Percentiles rank a stretch among this genome's conserved stretches.
Evolutionary conservation across 148 eudicot species (phyloP).

Genomic region (Rhododendron henanense): DNA sequence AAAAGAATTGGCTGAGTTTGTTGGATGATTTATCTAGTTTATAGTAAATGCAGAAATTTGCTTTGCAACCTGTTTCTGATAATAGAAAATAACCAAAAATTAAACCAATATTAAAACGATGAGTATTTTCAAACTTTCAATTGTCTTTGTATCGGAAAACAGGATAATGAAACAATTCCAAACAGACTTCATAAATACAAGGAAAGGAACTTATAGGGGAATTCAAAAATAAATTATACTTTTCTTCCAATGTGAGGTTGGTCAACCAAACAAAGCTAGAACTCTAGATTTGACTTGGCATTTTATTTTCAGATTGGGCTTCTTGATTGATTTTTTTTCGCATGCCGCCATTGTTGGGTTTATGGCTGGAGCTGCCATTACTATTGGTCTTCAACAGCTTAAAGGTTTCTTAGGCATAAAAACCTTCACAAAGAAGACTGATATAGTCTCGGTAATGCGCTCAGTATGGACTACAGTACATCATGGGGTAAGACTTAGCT

Average conservation of each 20-base stretch:
- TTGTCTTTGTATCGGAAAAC: background rate
- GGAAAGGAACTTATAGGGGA: background rate
- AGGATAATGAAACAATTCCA: background rate
- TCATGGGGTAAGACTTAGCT: conserved; percentile 54
- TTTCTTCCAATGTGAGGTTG: background rate
- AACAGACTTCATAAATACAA: background rate
- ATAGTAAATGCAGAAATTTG: background rate
- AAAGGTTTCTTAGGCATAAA: conserved; percentile 77
- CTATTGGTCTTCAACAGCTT: conserved; percentile 86
- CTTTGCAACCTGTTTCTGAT: background rate
- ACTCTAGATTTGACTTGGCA: background rate
- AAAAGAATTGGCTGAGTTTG: background rate
- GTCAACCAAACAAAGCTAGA: background rate
- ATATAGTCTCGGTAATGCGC: conserved; percentile 63
- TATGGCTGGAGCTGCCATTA: conserved; percentile 92
- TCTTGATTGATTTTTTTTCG: conserved; percentile 77
- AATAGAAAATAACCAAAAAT: background rate
- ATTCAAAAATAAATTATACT: background rate
- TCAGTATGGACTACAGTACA: conserved; percentile 46
- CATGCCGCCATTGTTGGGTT: conserved; percentile 96
- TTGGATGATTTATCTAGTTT: background rate
- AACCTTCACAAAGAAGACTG: conserved; percentile 70
- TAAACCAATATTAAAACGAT: background rate
- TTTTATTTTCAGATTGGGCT: conserved; percentile 53
- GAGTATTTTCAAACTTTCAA: background rate